Conservation (phyloP, 306 rosid genomes). For the Lupinus albus region DNA sequence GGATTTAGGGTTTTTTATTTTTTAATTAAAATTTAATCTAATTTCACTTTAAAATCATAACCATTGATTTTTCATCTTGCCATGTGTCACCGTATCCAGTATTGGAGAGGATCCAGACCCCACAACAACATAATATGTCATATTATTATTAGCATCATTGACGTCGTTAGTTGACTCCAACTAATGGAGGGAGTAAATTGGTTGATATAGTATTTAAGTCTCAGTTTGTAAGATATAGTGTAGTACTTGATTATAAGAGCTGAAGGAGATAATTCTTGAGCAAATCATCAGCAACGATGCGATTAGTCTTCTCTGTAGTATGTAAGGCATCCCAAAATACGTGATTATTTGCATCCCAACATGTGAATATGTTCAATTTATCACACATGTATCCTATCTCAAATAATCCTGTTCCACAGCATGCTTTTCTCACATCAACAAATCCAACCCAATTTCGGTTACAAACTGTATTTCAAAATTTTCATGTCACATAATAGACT, state of each 20-base stretch:
- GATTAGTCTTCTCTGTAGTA: constrained; percentile 58
- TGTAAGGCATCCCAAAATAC: constrained; percentile 32
- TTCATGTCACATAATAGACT: no score
- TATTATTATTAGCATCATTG: no score
- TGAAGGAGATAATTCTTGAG: constrained; percentile 40
- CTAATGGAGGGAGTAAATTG: no score
- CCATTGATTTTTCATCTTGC: no score
- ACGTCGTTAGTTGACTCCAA: no score
- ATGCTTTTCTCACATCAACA: constrained; percentile 47
- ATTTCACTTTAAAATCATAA: no score
- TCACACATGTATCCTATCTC: constrained; percentile 60
- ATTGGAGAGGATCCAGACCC: no score
- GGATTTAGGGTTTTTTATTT: no score
- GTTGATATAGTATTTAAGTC: no score
- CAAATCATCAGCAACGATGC: constrained; percentile 50
- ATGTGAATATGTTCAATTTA: constrained; percentile 52
- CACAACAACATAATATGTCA: no score
- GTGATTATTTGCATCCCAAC: constrained; percentile 50
- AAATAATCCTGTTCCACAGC: constrained; percentile 64
- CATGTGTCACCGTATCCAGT: no score
- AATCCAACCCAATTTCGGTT: constrained; percentile 22
- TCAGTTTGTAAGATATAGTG: neutral
- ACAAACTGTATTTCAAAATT: neutral
- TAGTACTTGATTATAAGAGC: constrained; percentile 35
- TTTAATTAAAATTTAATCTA: no score